Conservation (phyloP, 495 filamentous ascomycete genomes). For the Friedmanniomyces simplex region DNA sequence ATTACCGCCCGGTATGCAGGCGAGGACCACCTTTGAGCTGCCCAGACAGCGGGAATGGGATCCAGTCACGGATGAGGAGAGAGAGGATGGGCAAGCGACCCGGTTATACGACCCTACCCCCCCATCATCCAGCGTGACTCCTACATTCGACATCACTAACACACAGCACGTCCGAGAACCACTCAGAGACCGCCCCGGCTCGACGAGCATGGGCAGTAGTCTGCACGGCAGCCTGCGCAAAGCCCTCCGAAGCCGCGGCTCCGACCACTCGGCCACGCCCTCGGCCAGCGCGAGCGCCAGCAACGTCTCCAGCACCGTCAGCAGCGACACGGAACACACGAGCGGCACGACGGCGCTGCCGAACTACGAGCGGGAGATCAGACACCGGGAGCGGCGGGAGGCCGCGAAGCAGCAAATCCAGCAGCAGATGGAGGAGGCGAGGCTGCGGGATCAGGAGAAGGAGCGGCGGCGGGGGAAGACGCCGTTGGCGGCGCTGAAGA, state of each 20-base stretch:
- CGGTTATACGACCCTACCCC: conserved; percentile 3
- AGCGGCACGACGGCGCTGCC: conserved; percentile 14
- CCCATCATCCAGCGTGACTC: background rate
- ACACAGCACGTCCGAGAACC: background rate
- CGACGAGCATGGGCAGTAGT: conserved; percentile 5
- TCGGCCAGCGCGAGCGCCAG: conserved; percentile 12
- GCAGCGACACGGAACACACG: conserved; percentile 16
- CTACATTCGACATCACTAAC: background rate
- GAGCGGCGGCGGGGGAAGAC: background rate
- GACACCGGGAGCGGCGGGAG: conserved; percentile 18
- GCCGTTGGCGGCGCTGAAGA: conserved; percentile 8
- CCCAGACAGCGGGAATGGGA: conserved; percentile 8
- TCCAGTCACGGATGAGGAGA: conserved; percentile 2
- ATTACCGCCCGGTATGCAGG: conserved; percentile 3
- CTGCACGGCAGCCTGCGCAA: conserved; percentile 8
- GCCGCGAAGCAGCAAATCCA: conserved; percentile 15
- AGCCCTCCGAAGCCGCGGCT: conserved; percentile 3
- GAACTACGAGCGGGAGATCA: conserved; percentile 16
- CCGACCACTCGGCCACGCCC: conserved; percentile 2
- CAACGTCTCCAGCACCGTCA: conserved; percentile 11
- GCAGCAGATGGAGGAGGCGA: conserved; percentile 14
- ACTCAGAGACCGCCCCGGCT: conserved; percentile 8
- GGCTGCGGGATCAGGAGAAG: conserved; percentile 7
- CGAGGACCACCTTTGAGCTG: background rate
- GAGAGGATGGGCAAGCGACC: background rate